Evolutionary conservation across 768 basidiomycete genomes (phyloP).

Genomic region (Suillus subluteus): DNA sequence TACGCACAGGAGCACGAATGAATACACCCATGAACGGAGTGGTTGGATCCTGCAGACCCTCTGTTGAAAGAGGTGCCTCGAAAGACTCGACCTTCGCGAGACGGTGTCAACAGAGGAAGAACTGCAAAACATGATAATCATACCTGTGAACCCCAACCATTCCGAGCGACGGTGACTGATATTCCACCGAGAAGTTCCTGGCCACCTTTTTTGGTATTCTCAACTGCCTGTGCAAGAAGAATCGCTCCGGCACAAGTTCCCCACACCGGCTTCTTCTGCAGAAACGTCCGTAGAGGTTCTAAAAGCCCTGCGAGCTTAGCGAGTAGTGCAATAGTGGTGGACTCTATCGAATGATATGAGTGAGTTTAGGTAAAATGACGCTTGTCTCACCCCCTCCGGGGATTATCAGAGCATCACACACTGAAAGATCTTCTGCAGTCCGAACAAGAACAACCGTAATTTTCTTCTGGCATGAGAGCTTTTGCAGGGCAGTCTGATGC

Average conservation of each 20-base stretch:
- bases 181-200: constrained; percentile 87
- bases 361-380: constrained; percentile 19
- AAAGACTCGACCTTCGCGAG: constrained; percentile 81
- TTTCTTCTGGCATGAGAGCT: constrained; percentile 48
- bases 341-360: constrained; percentile 54
- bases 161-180: constrained; percentile 78
- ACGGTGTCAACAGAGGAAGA: neutral
- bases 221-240: constrained; percentile 72
- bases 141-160: constrained; percentile 95
- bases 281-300: constrained; percentile 77
- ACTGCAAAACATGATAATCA: constrained; percentile 21
- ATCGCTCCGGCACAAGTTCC: constrained; percentile 97
- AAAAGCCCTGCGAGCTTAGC: constrained; percentile 75
- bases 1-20: constrained; percentile 87
- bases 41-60: constrained; percentile 60
- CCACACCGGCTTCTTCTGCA: constrained; percentile 81
- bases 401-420: constrained; percentile 86
- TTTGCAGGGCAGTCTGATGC: constrained; percentile 74
- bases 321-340: constrained; percentile 86
- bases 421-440: constrained; percentile 69
- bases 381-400: constrained; percentile 77
- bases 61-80: constrained; percentile 72
- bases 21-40: constrained; percentile 82
- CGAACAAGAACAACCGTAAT: constrained; percentile 65
- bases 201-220: constrained; percentile 82